phyloP scores from a whole-genome alignment of 2,329 filamentous ascomycete species.

The Sphaerulina vaccinii region DNA sequence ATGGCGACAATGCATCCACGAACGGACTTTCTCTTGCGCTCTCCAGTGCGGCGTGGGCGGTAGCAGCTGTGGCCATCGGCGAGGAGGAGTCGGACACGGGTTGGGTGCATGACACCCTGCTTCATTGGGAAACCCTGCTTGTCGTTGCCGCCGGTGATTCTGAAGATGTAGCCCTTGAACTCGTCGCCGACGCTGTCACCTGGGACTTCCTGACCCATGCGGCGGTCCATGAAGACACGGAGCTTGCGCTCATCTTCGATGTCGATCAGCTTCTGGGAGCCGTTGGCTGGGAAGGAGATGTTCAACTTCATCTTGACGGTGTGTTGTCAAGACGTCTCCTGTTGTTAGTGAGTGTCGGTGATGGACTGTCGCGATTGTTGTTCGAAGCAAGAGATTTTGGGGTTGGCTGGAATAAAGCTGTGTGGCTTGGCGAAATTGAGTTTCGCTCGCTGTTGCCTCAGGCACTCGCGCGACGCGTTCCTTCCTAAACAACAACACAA shows the following conservation, averaged over 20 bases:
- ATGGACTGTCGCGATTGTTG: conserved; percentile 13
- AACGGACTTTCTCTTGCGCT: conserved; percentile 99
- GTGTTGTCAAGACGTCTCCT: conserved; percentile 24
- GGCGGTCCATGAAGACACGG: conserved; percentile 97
- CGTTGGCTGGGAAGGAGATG: conserved; percentile 93
- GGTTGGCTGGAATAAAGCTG: conserved; percentile 4
- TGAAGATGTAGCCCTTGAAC: conserved; percentile 99
- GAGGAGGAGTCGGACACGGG: conserved; percentile 96
- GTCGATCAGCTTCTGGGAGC: conserved; percentile 99
- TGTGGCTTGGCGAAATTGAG: conserved; percentile 4
- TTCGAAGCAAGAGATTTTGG: conserved; percentile 8
- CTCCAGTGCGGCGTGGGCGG: conserved; percentile 93
- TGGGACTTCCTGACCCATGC: conserved; percentile 89
- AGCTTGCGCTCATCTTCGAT: conserved; percentile 99
- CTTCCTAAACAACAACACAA: background rate
- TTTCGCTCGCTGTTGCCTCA: background rate
- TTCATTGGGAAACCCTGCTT: conserved; percentile 99
- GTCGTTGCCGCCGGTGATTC: conserved; percentile 99
- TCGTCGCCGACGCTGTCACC: conserved; percentile 96
- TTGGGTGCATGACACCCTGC: conserved; percentile 99
- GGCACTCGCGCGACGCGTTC: background rate
- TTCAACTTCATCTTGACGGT: conserved; percentile 66
- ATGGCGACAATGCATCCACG: conserved; percentile 97
- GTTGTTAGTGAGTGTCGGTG: conserved; percentile 19
- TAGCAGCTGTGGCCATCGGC: conserved; percentile 98